Conservation (phyloP, 208 protist genomes). For the Sergeia podlipaevii region DNA sequence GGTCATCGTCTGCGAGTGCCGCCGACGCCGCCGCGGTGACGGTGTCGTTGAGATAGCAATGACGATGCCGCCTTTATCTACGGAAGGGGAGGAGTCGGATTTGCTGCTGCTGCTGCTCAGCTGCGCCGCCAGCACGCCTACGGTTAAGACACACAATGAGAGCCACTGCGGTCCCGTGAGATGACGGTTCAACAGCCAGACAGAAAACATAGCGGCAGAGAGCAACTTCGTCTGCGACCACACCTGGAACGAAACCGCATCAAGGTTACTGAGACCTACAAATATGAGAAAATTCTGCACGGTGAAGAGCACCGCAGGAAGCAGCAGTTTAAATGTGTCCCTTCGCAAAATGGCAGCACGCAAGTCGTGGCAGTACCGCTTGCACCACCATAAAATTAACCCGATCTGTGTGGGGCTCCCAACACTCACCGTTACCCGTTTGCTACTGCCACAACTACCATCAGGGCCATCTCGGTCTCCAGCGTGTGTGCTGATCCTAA, state of each 20-base stretch:
- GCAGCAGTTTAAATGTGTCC: constrained; percentile 52
- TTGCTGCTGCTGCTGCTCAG: constrained; percentile 2
- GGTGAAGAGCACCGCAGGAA: constrained; percentile 72
- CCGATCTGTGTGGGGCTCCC: neutral
- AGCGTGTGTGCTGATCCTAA: neutral
- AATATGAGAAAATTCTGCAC: constrained; percentile 76
- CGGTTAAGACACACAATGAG: constrained; percentile 42
- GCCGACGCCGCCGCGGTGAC: neutral
- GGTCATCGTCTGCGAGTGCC: neutral
- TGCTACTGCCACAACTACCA: no score
- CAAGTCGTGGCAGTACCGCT: constrained; percentile 36
- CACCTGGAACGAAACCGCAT: constrained; percentile 71
- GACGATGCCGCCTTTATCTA: neutral
- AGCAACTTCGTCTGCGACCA: constrained; percentile 81
- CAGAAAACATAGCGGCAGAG: constrained; percentile 65
- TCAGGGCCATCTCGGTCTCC: no score
- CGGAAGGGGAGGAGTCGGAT: neutral
- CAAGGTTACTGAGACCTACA: constrained; percentile 59
- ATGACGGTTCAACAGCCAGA: constrained; percentile 49
- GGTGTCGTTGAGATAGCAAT: neutral
- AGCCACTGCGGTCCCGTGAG: constrained; percentile 64
- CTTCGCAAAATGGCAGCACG: constrained; percentile 17
- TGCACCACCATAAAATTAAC: neutral
- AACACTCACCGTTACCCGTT: no score
- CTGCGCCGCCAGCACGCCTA: constrained; percentile 63